Percentiles rank a stretch among this genome's conserved stretches.
Conservation (phyloP, 2,329 filamentous ascomycete species). For the Lasiodiplodia sp. region DNA sequence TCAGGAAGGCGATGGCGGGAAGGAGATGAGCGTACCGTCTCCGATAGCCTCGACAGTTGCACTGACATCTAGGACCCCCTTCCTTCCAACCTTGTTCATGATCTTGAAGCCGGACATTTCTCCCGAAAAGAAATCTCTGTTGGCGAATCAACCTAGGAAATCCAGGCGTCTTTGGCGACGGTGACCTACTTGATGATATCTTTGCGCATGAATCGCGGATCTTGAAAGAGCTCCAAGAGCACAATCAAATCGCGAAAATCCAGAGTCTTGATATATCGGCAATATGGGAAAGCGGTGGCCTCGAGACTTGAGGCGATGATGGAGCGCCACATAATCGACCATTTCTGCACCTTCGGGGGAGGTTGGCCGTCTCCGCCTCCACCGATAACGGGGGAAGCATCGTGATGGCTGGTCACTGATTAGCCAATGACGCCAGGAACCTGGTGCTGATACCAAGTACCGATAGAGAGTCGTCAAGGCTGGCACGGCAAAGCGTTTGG, state of each 20-base stretch:
- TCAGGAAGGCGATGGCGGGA: conserved; percentile 30
- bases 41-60: conserved; percentile 54
- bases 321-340: conserved; percentile 72
- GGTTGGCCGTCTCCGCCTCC: conserved; percentile 50
- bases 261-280: conserved; percentile 69
- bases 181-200: conserved; percentile 60
- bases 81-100: conserved; percentile 39
- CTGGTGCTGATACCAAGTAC: conserved; percentile 48
- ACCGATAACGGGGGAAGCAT: conserved; percentile 51
- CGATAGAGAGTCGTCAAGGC: conserved; percentile 70
- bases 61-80: conserved; percentile 47
- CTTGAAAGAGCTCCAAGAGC: conserved; percentile 67
- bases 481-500: conserved; percentile 63
- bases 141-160: background rate
- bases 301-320: conserved; percentile 71
- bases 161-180: background rate
- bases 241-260: conserved; percentile 68
- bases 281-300: conserved; percentile 72
- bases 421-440: background rate
- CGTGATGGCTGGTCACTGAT: conserved; percentile 47
- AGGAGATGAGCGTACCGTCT: background rate
- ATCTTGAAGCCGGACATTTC: conserved; percentile 55
- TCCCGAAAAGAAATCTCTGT: conserved; percentile 60
- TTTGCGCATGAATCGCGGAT: conserved; percentile 64
- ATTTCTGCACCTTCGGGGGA: conserved; percentile 59